These are phyloP conservation scores for Coemansia umbellata DNA, from an alignment of 192 early-diverging fungal genomes.

Conservation along the genomic window DNA sequence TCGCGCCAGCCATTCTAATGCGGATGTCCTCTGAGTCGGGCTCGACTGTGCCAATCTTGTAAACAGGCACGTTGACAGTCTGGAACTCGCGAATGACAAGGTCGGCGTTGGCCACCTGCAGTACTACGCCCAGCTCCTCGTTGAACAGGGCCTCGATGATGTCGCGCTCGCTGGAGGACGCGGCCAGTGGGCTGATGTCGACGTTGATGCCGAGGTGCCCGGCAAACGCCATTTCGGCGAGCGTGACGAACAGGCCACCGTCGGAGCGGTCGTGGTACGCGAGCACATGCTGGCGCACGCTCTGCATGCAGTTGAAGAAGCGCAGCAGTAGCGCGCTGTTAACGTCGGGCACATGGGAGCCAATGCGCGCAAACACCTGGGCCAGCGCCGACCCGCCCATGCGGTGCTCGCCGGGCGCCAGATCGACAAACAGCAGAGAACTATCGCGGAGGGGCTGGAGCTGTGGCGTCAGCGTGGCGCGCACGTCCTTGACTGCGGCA, in stretches of 20 bases:
- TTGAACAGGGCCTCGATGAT: slow-evolving; percentile 74
- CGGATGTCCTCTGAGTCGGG: slow-evolving; percentile 56
- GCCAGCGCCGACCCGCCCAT: slow-evolving; percentile 92
- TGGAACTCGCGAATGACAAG: slow-evolving; percentile 41
- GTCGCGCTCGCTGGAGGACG: slow-evolving; percentile 38
- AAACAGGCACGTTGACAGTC: slow-evolving; percentile 55
- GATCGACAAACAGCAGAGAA: slow-evolving; percentile 78
- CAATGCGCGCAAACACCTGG: slow-evolving; percentile 85
- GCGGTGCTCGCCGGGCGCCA: slow-evolving; percentile 77
- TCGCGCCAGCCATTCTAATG: slow-evolving; percentile 14
- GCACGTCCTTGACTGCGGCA: slow-evolving; percentile 79
- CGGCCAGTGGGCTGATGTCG: slow-evolving; percentile 54
- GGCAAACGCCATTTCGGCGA: slow-evolving; percentile 96
- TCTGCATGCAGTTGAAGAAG: slow-evolving; percentile 79
- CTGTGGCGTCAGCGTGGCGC: slow-evolving; percentile 88
- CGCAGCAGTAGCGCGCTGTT: slow-evolving; percentile 65
- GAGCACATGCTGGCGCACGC: slow-evolving; percentile 54
- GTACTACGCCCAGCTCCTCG: slow-evolving; percentile 96
- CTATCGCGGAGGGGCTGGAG: slow-evolving; percentile 45
- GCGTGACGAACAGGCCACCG: slow-evolving; percentile 90
- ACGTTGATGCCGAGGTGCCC: slow-evolving; percentile 81
- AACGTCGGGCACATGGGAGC: slow-evolving; percentile 81
- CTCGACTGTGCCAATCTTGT: slow-evolving; percentile 54
- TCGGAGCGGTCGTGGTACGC: slow-evolving; percentile 99
- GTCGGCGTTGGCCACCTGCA: slow-evolving; percentile 73